A percentile compares a stretch with the other conserved stretches of the same genome.
Evolutionary conservation across 176 grass and related monocot genomes (phyloP).

Genomic region (Poa annua): DNA sequence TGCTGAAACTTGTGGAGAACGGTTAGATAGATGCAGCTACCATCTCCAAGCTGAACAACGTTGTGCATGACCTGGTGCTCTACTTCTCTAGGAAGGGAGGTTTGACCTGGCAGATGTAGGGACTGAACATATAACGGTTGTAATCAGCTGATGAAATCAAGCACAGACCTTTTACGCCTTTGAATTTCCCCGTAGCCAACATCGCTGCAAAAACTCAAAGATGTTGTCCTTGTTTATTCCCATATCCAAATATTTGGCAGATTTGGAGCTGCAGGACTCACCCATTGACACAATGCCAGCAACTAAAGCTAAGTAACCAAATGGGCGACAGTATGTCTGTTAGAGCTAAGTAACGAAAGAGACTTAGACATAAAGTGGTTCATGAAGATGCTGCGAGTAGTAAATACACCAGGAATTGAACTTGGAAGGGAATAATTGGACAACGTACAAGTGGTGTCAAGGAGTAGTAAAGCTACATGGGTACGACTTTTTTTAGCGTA

Average conservation of each 20-base stretch:
- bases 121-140: neutral
- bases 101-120: neutral
- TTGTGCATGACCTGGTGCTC: neutral
- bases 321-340: no score
- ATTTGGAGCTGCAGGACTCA: neutral
- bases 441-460: no score
- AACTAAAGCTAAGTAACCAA: neutral
- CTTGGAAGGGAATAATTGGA: no score
- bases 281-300: neutral
- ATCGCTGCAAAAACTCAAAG: neutral
- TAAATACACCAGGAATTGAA: no score
- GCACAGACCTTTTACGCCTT: neutral
- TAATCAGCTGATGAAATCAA: neutral
- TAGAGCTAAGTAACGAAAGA: no score
- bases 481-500: no score
- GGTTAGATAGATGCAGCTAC: neutral
- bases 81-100: neutral
- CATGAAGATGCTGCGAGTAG: no score
- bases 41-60: neutral
- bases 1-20: conserved; percentile 21
- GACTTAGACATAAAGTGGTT: no score
- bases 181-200: neutral
- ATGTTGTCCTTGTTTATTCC: neutral
- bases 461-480: no score
- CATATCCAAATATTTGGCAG: neutral